A percentile compares a stretch with the other conserved stretches of the same genome.
phyloP scores from a whole-genome alignment of 371 early-diverging fungal species.

The Zychaea mexicana region DNA sequence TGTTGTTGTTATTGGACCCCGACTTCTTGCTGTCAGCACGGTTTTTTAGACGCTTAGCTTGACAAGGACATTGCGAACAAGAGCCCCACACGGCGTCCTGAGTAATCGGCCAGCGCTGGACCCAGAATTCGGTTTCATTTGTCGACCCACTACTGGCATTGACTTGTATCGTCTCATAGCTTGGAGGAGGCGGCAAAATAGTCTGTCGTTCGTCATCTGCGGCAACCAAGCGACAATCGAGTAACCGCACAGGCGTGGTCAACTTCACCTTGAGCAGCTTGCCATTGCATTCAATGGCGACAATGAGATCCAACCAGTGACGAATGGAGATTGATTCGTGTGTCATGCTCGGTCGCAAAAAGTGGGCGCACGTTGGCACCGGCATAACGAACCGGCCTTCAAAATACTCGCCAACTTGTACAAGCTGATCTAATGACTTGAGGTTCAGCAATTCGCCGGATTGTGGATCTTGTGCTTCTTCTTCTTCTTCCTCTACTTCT shows the following conservation, averaged over 20 bases:
- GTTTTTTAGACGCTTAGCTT: not conserved
- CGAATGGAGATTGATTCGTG: constrained; percentile 24
- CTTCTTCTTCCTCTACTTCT: not conserved
- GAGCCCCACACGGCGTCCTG: constrained; percentile 30
- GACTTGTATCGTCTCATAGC: constrained; percentile 52
- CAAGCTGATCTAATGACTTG: constrained; percentile 31
- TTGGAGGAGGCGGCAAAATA: constrained; percentile 84
- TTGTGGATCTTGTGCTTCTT: not conserved
- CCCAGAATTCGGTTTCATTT: constrained; percentile 27
- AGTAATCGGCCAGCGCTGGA: constrained; percentile 41
- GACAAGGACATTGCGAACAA: constrained; percentile 38
- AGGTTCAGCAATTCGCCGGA: constrained; percentile 23
- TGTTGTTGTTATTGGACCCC: constrained; percentile 4
- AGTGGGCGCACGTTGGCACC: constrained; percentile 32
- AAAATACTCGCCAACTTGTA: constrained; percentile 35
- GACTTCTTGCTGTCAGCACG: constrained; percentile 8
- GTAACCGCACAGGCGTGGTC: constrained; percentile 34
- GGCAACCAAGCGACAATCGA: constrained; percentile 45
- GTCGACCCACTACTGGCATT: constrained; percentile 40
- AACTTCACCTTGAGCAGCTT: constrained; percentile 26
- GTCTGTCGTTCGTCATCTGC: constrained; percentile 67
- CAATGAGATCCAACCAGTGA: constrained; percentile 36
- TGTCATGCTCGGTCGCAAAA: constrained; percentile 34
- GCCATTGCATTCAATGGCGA: constrained; percentile 25
- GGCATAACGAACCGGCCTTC: constrained; percentile 42